Evolutionary conservation across 106 monocot genomes (phyloP).

Genomic region (Allium sativum): DNA sequence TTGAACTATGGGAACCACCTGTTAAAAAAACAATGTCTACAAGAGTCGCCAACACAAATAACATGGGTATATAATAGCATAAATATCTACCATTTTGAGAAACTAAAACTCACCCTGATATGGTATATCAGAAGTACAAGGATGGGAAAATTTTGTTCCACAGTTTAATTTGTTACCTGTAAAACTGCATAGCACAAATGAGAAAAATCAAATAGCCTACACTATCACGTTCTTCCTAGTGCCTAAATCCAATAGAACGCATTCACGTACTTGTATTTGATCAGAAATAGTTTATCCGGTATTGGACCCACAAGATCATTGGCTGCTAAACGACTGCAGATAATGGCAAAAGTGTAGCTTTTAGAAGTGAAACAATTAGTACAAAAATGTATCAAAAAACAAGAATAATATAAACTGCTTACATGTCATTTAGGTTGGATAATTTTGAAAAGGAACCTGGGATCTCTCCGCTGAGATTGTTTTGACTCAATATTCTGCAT

Average conservation of each 20-base stretch:
- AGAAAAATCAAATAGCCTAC: neutral
- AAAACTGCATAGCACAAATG: slow-evolving; percentile 49
- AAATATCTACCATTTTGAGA: neutral
- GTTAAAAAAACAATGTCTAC: slow-evolving; percentile 7
- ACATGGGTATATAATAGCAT: no score
- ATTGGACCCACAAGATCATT: slow-evolving; percentile 74
- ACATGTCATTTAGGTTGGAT: slow-evolving; percentile 67
- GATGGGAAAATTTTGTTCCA: slow-evolving; percentile 40
- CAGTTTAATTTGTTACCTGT: slow-evolving; percentile 83
- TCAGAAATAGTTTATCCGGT: slow-evolving; percentile 62
- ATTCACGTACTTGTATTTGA: slow-evolving; percentile 73
- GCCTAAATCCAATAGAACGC: neutral
- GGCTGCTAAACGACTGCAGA: slow-evolving; percentile 65
- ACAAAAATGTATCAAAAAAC: neutral
- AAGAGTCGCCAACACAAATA: no score
- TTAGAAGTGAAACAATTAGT: neutral
- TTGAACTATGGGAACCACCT: slow-evolving; percentile 49
- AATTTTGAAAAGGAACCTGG: slow-evolving; percentile 67
- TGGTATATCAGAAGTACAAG: slow-evolving; percentile 42
- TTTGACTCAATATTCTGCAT: slow-evolving; percentile 80
- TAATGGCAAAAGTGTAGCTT: slow-evolving; percentile 2
- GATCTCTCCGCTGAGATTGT: slow-evolving; percentile 79
- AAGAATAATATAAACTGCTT: slow-evolving; percentile 24
- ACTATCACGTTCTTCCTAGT: neutral
- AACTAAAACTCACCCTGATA: slow-evolving; percentile 24